A percentile compares a stretch with the other conserved stretches of the same genome.
phyloP scores from a whole-genome alignment of 768 basidiomycete species.

The Xerocomellus chrysenteron region DNA sequence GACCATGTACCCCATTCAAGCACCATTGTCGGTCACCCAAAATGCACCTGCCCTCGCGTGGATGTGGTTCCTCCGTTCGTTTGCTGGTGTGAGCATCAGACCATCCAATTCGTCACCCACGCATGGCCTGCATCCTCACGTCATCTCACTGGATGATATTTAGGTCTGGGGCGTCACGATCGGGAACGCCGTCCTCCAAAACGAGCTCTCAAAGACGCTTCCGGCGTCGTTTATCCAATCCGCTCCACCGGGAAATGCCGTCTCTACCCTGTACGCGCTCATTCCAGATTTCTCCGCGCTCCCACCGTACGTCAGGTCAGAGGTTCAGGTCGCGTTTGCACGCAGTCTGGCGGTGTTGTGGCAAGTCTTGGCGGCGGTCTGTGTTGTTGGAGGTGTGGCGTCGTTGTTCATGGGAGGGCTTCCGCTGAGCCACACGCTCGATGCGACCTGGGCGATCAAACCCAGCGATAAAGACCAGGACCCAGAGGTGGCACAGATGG shows the following conservation, averaged over 20 bases:
- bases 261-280: conserved; percentile 40
- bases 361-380: conserved; percentile 42
- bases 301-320: conserved; percentile 27
- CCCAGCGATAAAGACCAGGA: not conserved
- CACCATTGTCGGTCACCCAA: conserved; percentile 31
- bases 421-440: conserved; percentile 3
- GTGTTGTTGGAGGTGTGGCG: conserved; percentile 12
- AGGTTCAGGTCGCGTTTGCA: conserved; percentile 45
- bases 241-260: conserved; percentile 15
- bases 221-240: conserved; percentile 37
- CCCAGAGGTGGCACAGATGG: not conserved
- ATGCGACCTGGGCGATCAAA: conserved; percentile 9
- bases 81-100: conserved; percentile 21
- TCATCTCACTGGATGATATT: not conserved
- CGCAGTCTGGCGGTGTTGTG: conserved; percentile 41
- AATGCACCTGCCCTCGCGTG: conserved; percentile 41
- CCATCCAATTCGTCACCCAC: no score
- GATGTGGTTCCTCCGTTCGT: conserved; percentile 34
- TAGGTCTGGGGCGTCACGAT: conserved; percentile 55
- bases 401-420: conserved; percentile 21
- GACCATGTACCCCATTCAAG: conserved; percentile 33
- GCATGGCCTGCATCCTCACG: not conserved
- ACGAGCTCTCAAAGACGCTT: conserved; percentile 42
- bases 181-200: conserved; percentile 50
- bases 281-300: conserved; percentile 44